A percentile compares a stretch with the other conserved stretches of the same genome.
These are phyloP conservation scores for Sporothrix phasma DNA, from an alignment of 2,329 filamentous ascomycete species.

Conservation along the genomic window DNA sequence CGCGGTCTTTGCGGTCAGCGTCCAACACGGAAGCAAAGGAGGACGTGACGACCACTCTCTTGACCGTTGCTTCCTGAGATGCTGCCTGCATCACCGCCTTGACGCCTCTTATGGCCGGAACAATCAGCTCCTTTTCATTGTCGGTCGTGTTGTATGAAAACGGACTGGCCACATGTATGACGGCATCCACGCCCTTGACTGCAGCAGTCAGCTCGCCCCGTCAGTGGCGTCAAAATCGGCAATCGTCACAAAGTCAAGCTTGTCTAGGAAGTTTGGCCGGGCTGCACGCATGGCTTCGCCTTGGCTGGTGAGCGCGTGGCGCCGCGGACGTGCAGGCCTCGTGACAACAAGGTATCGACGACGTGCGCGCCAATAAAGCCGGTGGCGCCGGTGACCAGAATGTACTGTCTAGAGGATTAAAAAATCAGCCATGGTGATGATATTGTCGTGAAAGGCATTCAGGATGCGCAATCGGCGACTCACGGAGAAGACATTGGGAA, in stretches of 20 bases:
- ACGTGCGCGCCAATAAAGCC: slow-evolving; percentile 28
- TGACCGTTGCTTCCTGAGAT: slow-evolving; percentile 22
- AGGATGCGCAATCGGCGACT: neutral
- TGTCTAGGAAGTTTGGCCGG: slow-evolving; percentile 23
- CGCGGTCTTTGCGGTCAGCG: slow-evolving; percentile 20
- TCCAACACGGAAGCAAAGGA: slow-evolving; percentile 18
- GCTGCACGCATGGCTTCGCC: slow-evolving; percentile 22
- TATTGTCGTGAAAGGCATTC: neutral
- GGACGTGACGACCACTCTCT: slow-evolving; percentile 24
- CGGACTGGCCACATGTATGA: slow-evolving; percentile 28
- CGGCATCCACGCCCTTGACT: slow-evolving; percentile 23
- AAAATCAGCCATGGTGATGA: neutral
- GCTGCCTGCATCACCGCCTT: slow-evolving; percentile 31
- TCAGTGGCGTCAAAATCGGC: slow-evolving; percentile 29
- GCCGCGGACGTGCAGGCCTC: slow-evolving; percentile 26
- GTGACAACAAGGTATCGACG: slow-evolving; percentile 25
- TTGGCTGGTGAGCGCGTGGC: slow-evolving; percentile 16
- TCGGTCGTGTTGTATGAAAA: slow-evolving; percentile 32
- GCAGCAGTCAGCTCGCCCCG: slow-evolving; percentile 24
- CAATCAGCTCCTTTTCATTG: slow-evolving; percentile 36
- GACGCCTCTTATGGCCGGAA: slow-evolving; percentile 38
- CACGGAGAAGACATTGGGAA: neutral
- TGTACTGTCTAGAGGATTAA: slow-evolving; percentile 15
- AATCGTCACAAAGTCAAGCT: slow-evolving; percentile 33
- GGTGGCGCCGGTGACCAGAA: slow-evolving; percentile 22